These are phyloP conservation scores for Reticulascus tulasneorum DNA, from an alignment of 2,329 filamentous ascomycete species.

Conservation along the genomic window DNA sequence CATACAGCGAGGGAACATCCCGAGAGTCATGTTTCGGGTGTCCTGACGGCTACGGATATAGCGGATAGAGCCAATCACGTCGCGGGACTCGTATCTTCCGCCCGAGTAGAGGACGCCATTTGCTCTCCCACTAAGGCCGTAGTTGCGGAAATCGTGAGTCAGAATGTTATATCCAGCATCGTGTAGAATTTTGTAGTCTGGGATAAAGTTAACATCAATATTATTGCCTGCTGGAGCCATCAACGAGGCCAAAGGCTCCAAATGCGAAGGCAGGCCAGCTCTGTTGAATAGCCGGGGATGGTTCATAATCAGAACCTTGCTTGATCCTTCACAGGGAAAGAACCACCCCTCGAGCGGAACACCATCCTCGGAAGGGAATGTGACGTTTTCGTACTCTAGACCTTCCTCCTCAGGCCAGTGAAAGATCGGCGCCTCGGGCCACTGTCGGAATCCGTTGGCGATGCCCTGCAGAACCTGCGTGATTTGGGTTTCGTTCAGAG, in stretches of 20 bases:
- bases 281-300: conserved; percentile 8
- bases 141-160: conserved; percentile 27
- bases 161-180: conserved; percentile 8
- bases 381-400: conserved; percentile 6
- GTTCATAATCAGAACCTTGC: conserved; percentile 6
- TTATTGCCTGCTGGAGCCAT: conserved; percentile 2
- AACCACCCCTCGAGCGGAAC: conserved; percentile 6
- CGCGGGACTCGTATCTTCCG: conserved; percentile 4
- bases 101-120: conserved; percentile 1
- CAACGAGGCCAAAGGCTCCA: not conserved
- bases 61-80: conserved; percentile 5
- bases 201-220: conserved; percentile 9
- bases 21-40: conserved; percentile 3
- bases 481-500: not conserved
- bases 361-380: conserved; percentile 6
- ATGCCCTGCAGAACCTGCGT: not conserved
- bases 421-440: not conserved
- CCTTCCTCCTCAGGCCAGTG: not conserved
- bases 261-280: conserved; percentile 1
- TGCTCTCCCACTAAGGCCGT: conserved; percentile 2
- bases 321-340: conserved; percentile 2
- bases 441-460: not conserved
- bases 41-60: conserved; percentile 4
- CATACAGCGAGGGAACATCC: conserved; percentile 5
- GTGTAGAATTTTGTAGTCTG: conserved; percentile 10